Base-by-base conservation (phyloP, 2,329 filamentous ascomycete species). In the Alternaria sp. region DNA sequence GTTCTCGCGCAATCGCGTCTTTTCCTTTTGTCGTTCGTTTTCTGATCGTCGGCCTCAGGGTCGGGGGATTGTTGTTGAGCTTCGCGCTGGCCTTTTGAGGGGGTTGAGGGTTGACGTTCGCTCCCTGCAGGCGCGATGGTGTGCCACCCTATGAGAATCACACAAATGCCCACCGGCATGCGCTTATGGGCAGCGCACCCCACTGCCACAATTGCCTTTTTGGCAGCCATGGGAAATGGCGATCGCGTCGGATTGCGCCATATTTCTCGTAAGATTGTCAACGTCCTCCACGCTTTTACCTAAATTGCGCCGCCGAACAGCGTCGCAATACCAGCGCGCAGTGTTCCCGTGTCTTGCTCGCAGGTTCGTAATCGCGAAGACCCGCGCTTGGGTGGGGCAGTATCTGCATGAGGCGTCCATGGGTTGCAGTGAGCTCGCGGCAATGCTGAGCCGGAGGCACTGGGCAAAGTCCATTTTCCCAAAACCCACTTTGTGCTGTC, bases 131-230 rank as follows among this genome's bases (percentile, higher is more conserved):
- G 68, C 61, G 68, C 64, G 67, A 66, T 67, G 69, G 61, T 63
- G 68, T 64, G 68, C 69, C 66, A 66, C 63, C 74, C 74, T 75
- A 75, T 77, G 72, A 75, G 70, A 71, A 69, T 60, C 23, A 60
- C 63, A 64, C 37, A 55, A 63, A 67, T 64, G 61, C 64, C 65
- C 64, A 64, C 63, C 61, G 64, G 65, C 69, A 63, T 67, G 58
- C 69, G 65, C 69, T 63, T 64, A 51, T 62, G 43, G 66, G 59
- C 63, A 61, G 63, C 64, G 57, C 64, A 66, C 67, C 69, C 71
- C 71, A 68, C 61, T 65, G 58, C 66, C 56, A 65, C 63, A 70
- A 66, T 23, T 53, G 51, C 66, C 54, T 62, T 50, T 41, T 55
- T 62, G 55, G 43, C 55, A 60, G 61, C 56, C 56, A 61, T 64